Base-by-base conservation (phyloP, 2,329 filamentous ascomycete species). In the Cladosporium austrohemisphaericum region DNA sequence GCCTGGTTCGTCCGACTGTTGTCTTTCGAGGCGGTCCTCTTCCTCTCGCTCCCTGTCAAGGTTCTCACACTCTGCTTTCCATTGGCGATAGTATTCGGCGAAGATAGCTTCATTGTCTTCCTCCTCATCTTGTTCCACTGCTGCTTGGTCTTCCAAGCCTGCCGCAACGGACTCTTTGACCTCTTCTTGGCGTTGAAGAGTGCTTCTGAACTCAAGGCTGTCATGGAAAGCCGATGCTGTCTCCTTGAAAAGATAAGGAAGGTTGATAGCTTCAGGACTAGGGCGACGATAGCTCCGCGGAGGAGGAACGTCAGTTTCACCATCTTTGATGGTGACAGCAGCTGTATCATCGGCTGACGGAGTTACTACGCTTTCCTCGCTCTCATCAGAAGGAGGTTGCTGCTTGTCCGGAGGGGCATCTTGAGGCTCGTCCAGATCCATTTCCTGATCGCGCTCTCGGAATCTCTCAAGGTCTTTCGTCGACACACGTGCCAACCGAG, bases 201-300 rank as follows among this genome's bases (percentile, higher is more conserved):
- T 67, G 22, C 73, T 68, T 41, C 67, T 68, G 33, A 64, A 58
- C 11, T 47, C 49, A 18, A 69, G 68, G 4, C 62, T 65, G 25
- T 74, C 69, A 11, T 72, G 72, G 2, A 74, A 54, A 5, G 72
- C 68, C 20, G 46, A 26, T 18, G 57, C 52, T 29, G 56, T 51
- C 5, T 47, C 48, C 48, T 74, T 74, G 23, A 65, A 58, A 45
- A 76, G 63, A 51, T 73, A 76, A 2, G 74, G 74, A 4, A 77
- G 60, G 11, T 60, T 61, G 32, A 70, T 68, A 4, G 68, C 59
- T 49, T 75, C 72, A 9, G 70, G 68, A 29, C 62, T 68, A 5
- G 60, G 59, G 37, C 70, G 65, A n/a, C 62, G 60, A 10, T 56
- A 32, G 9, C 52, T 52, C 26, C 57, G 49, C 23, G 55, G 28